Evolutionary conservation across 345 rosid genomes (phyloP), one percentile per base, ranked within the genome.

Genomic region (Conringia planisiliqua): DNA sequence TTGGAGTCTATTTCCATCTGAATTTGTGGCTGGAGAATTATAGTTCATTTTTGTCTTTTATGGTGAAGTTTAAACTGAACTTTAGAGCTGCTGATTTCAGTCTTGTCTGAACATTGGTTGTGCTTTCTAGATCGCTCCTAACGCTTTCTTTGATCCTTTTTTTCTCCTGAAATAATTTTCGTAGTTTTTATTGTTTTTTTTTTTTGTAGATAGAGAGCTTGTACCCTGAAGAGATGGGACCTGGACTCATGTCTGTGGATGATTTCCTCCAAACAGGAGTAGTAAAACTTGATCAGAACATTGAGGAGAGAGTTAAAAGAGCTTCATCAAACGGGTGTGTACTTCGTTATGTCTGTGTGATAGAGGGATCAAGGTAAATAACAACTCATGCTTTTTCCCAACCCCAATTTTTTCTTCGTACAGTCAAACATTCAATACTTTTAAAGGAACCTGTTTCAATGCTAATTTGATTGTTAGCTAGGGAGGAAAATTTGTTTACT

Each of bases 281-380:
- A 78, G 78, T 39, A 6, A 78, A 73, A 43, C 96, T 94, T 61
- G 98, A 94, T 79, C 84, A 77, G 66, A 71, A 71, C 75, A 80
- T 91, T 14, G 74, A 81, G 29, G 87, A 87, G 70, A 89, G 95
- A 80, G 89, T 91, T 74, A 79, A 70, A 74, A 86, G 74, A 80
- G 98, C 98, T 82, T 87, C 91, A 24, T 63, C 76, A 27, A 84
- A 74, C 5, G 92, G 93, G 30, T 85, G 85, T 67, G 98, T 90
- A 55, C 96, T 91, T 68, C 97, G 97, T 70, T 91, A 94, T 81
- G 97, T 88, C 62, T 91, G 96, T 51, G 61, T 91, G 68, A 90
- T 94, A 36, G 93, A 94, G 27, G 88, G 82, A 16, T 72, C 90
- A 64, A 91, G 97, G 98, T 93, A 75, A 44, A 60, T 54, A 70